Base-by-base conservation (phyloP, 305 asterid species). In the Euphrasia arctica region DNA sequence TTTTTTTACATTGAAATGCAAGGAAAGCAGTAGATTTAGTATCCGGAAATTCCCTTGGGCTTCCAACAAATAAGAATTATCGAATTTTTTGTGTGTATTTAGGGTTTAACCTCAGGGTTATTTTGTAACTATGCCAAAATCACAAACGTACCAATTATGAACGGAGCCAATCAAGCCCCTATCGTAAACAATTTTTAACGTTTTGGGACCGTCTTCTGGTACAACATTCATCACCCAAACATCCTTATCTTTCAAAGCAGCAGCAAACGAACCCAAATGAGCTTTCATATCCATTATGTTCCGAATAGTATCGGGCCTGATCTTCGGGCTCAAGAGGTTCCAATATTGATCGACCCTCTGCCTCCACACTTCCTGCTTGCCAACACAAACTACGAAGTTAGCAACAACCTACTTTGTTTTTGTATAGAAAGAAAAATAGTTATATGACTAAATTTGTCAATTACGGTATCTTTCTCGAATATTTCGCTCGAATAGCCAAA, bases 241-340 rank as follows among this genome's bases (percentile, higher is more conserved):
- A 18, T 84, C 84, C 77, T 83, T 86, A 58, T 86, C 93, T 72
- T 85, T 89, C 80, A 89, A 89, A 60, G 93, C 93, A 62, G 93
- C 95, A 52, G 85, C 96, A 76, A 83, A 89, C 48, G 96, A 89
- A 32, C 96, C 96, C 72, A 89, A 62, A 75, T 87, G 74, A 41
- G 96, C 96, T 69, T 87, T 89, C 96, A 89, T 87, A 76, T 89
- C 96, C 95, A 89, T 89, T 55, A 89, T 63, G 62, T 89, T 89
- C 78, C 96, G 80, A 63, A 87, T 10, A 8, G 84, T 78, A 54
- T 86, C 81, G 1, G 83, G 73, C 28, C 79, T 70, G 51, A 84
- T 69, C 73, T 86, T 89, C 59, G 95, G 72, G 67, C 93, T 72
- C 74, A 89, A 58, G 15, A 89, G 81, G 68, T 58, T 84, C 90